These are phyloP conservation scores for Pestalotiopsis fici DNA, from an alignment of 2,329 filamentous ascomycete species.

Conservation along the genomic window DNA sequence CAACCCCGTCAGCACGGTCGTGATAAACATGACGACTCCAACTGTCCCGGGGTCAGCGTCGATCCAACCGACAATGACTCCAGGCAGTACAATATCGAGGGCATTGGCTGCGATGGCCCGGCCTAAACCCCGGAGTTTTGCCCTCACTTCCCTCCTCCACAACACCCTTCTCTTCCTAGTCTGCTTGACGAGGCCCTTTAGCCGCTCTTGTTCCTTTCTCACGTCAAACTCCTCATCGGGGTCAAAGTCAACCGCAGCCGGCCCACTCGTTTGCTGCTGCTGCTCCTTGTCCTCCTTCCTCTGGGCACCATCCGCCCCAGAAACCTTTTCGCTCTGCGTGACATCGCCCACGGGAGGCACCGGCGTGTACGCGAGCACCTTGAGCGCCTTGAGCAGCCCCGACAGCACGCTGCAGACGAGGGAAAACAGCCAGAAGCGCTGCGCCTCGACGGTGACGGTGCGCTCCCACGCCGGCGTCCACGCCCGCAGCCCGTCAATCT, in stretches of 20 bases:
- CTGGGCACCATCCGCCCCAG: conserved; percentile 11
- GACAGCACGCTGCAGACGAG: conserved; percentile 52
- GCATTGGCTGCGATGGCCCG: conserved; percentile 56
- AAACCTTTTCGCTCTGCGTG: conserved; percentile 18
- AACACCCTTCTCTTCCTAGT: conserved; percentile 32
- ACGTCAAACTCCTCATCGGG: conserved; percentile 14
- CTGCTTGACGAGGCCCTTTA: conserved; percentile 32
- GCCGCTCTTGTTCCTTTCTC: conserved; percentile 35
- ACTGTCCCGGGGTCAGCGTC: conserved; percentile 51
- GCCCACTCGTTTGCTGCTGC: too few species aligned
- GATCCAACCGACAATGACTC: conserved; percentile 62
- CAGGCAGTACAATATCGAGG: conserved; percentile 65
- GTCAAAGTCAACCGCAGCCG: too few species aligned
- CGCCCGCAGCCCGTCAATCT: conserved; percentile 44
- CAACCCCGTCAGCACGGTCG: conserved; percentile 60
- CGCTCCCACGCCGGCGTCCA: conserved; percentile 52
- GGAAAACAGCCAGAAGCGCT: conserved; percentile 71
- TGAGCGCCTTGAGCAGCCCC: conserved; percentile 42
- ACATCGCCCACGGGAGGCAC: conserved; percentile 32
- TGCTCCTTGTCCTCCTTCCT: not conserved
- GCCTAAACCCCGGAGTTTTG: conserved; percentile 35
- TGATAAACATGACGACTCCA: conserved; percentile 59
- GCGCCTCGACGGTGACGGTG: conserved; percentile 58
- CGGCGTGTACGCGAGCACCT: conserved; percentile 34
- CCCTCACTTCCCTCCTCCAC: conserved; percentile 29